Conservation (phyloP, 2,329 filamentous ascomycete genomes). For the Oidium heveae region DNA sequence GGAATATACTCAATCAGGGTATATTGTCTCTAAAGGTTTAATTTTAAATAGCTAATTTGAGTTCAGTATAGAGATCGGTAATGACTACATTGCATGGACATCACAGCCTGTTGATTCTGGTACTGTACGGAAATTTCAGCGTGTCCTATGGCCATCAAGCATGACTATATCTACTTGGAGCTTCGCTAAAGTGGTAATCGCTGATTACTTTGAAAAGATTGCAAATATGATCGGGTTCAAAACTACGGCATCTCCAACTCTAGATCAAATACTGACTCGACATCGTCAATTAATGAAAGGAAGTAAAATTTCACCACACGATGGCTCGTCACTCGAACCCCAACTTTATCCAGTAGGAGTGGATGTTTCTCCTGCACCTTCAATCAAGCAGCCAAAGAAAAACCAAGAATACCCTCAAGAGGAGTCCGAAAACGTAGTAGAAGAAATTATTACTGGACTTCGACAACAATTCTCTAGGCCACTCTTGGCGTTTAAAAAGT, state of each 20-base stretch:
- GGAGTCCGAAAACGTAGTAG: conserved; percentile 1
- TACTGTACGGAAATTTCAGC: conserved; percentile 20
- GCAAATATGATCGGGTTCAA: conserved; percentile 22
- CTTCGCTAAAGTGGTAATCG: conserved; percentile 23
- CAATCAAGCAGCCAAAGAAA: conserved; percentile 1
- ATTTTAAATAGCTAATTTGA: not conserved
- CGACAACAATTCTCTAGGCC: conserved; percentile 9
- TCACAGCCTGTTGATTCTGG: conserved; percentile 23
- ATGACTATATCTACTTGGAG: conserved; percentile 25
- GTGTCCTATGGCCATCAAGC: conserved; percentile 28
- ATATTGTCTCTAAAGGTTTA: conserved; percentile 10
- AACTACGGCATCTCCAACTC: conserved; percentile 5
- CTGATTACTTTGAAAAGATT: conserved; percentile 18
- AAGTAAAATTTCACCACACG: conserved; percentile 3
- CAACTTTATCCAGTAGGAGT: conserved; percentile 1
- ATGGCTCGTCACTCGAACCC: conserved; percentile 4
- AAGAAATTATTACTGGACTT: conserved; percentile 2
- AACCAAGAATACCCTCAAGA: conserved; percentile 1
- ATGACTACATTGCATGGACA: conserved; percentile 23
- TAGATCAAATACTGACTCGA: conserved; percentile 8
- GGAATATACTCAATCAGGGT: conserved; percentile 33
- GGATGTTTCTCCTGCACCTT: conserved; percentile 4
- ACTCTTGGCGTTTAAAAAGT: conserved; percentile 10
- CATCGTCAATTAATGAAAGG: conserved; percentile 7
- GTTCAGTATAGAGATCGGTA: conserved; percentile 23